Conservation (phyloP, 2,329 filamentous ascomycete genomes). For the Chrysoporthe deuterocubensis region DNA sequence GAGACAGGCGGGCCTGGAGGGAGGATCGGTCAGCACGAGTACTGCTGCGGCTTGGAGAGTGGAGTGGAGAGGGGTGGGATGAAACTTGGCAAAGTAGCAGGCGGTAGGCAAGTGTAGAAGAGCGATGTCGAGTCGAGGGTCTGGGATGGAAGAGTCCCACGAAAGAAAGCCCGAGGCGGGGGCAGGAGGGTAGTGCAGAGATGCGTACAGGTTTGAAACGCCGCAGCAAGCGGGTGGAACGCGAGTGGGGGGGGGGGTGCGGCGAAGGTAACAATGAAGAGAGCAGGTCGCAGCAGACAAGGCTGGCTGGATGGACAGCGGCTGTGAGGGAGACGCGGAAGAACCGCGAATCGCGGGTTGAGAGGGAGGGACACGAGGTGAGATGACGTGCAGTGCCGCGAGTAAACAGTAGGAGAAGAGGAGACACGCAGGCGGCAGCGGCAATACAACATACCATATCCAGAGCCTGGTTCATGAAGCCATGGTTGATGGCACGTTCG, state of each 20-base stretch:
- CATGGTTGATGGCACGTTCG: constrained; percentile 51
- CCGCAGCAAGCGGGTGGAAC: constrained; percentile 22
- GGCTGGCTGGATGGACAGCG: neutral
- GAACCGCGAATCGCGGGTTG: neutral
- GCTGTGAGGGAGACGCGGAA: neutral
- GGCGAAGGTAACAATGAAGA: constrained; percentile 13
- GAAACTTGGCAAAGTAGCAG: neutral
- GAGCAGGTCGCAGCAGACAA: neutral
- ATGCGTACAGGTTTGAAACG: constrained; percentile 33
- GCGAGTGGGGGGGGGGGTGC: neutral
- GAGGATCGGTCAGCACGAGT: constrained; percentile 25
- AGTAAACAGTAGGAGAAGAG: constrained; percentile 10
- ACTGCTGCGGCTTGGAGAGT: neutral
- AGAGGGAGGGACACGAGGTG: neutral
- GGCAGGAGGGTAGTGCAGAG: neutral
- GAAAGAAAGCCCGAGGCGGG: neutral
- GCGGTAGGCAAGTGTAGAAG: neutral
- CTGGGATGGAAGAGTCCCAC: neutral
- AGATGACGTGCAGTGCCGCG: neutral
- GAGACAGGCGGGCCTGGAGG: constrained; percentile 77
- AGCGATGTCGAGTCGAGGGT: neutral
- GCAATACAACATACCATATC: constrained; percentile 67
- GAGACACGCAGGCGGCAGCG: constrained; percentile 12
- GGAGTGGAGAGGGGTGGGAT: neutral
- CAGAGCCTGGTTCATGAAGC: constrained; percentile 84